Evolutionary conservation across 257 asterid species (phyloP).

Genomic region (Pogostemon cablin): DNA sequence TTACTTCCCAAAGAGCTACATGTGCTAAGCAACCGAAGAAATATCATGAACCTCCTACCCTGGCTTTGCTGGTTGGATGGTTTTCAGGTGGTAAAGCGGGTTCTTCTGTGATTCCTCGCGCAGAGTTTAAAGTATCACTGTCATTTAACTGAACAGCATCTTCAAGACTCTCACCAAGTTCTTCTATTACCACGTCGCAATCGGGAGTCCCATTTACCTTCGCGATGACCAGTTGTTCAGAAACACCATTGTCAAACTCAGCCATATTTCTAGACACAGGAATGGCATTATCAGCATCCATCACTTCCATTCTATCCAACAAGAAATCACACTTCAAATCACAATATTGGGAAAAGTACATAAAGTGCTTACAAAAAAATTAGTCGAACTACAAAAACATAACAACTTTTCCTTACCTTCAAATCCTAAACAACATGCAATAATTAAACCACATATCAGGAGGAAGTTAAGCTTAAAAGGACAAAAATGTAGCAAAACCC

Average conservation of each 20-base stretch:
- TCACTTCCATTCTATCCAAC: slow-evolving; percentile 36
- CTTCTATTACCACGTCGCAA: slow-evolving; percentile 38
- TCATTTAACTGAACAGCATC: slow-evolving; percentile 39
- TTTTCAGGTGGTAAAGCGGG: slow-evolving; percentile 41
- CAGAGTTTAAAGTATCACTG: neutral
- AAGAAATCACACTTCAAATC: slow-evolving; percentile 19
- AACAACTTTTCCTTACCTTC: slow-evolving; percentile 21
- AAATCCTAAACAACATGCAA: slow-evolving; percentile 18
- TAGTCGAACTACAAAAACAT: neutral
- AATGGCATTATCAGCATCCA: slow-evolving; percentile 46
- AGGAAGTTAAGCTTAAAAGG: neutral
- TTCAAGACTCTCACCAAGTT: slow-evolving; percentile 38
- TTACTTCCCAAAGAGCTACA: slow-evolving; percentile 4
- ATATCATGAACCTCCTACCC: slow-evolving; percentile 35
- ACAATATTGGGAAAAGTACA: slow-evolving; percentile 20
- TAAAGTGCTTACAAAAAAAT: slow-evolving; percentile 2
- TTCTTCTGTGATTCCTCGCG: slow-evolving; percentile 30
- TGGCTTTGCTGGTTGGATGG: slow-evolving; percentile 32
- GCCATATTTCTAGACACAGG: slow-evolving; percentile 39
- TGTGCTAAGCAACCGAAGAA: neutral
- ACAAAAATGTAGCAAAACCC: slow-evolving; percentile 19
- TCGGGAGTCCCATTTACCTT: slow-evolving; percentile 35
- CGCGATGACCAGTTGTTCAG: slow-evolving; percentile 27
- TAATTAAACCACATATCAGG: neutral
- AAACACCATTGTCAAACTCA: slow-evolving; percentile 35